These are phyloP conservation scores for Esteya vermicola DNA, from an alignment of 2,329 filamentous ascomycete species.

Conservation along the genomic window DNA sequence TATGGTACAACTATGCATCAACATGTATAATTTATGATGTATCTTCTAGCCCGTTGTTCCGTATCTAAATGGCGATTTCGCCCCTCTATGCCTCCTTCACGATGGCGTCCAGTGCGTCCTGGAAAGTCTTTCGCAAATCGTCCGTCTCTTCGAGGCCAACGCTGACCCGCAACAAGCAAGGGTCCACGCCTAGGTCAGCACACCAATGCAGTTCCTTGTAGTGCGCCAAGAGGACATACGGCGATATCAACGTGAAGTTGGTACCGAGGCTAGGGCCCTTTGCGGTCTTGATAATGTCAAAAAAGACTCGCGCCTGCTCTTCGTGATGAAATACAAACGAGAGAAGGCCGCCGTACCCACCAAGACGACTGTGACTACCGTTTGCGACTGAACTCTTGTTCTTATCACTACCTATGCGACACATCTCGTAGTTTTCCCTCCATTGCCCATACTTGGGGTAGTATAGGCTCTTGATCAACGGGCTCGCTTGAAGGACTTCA, in stretches of 20 bases:
- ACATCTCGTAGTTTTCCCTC: conserved; percentile 54
- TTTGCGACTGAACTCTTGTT: conserved; percentile 12
- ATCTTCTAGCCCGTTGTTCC: too few species aligned
- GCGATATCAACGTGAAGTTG: conserved; percentile 87
- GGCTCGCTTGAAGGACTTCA: conserved; percentile 47
- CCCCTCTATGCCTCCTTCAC: conserved; percentile 12
- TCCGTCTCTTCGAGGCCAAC: conserved; percentile 73
- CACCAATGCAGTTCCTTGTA: conserved; percentile 91
- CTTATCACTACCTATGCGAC: conserved; percentile 44
- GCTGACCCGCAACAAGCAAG: conserved; percentile 69
- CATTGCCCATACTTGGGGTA: conserved; percentile 66
- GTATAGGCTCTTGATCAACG: conserved; percentile 60
- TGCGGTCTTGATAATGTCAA: conserved; percentile 70
- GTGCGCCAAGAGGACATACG: conserved; percentile 84
- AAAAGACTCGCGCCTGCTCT: conserved; percentile 65
- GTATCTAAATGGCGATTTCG: too few species aligned
- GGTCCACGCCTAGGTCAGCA: conserved; percentile 64
- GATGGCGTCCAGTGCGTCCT: conserved; percentile 52
- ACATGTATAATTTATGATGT: too few species aligned
- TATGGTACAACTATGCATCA: too few species aligned
- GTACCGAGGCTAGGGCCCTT: conserved; percentile 94
- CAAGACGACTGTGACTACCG: conserved; percentile 48
- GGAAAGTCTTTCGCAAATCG: conserved; percentile 50
- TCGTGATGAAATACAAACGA: conserved; percentile 66
- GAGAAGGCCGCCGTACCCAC: conserved; percentile 81